Evolutionary conservation across 2,329 filamentous ascomycete genomes (phyloP).

Genomic region (Septoria petroselini): DNA sequence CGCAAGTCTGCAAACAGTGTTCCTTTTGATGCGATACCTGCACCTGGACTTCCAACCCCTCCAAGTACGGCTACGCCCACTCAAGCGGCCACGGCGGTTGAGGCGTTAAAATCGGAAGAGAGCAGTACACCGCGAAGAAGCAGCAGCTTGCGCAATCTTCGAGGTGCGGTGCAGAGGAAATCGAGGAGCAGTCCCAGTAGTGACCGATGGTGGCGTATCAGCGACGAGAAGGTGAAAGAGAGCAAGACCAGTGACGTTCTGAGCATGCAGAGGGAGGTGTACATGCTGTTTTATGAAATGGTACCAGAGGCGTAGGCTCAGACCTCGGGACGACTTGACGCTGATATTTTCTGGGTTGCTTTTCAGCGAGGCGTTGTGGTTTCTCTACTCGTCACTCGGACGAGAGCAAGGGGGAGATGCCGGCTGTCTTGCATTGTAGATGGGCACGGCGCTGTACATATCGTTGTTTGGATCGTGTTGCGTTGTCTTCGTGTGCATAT

Average conservation of each 20-base stretch:
- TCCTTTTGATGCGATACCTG: constrained; percentile 32
- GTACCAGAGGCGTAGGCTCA: constrained; percentile 43
- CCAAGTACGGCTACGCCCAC: constrained; percentile 12
- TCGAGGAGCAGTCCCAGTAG: constrained; percentile 51
- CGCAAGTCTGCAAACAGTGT: constrained; percentile 20
- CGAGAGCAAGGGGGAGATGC: background rate
- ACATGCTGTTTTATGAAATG: constrained; percentile 92
- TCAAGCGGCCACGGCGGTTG: background rate
- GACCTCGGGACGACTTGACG: too few species aligned
- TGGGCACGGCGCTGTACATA: too few species aligned
- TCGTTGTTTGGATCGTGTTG: too few species aligned
- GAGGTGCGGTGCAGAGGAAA: constrained; percentile 19
- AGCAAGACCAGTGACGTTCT: constrained; percentile 88
- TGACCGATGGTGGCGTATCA: constrained; percentile 95
- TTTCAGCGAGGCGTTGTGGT: background rate
- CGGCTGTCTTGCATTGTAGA: too few species aligned
- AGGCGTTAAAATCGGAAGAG: constrained; percentile 9
- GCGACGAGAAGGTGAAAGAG: constrained; percentile 94
- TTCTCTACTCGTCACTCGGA: background rate
- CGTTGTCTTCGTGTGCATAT: too few species aligned
- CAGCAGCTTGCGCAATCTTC: constrained; percentile 8
- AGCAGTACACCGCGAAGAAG: constrained; percentile 1
- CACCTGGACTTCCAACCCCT: constrained; percentile 30
- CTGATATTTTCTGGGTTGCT: background rate
- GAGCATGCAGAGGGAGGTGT: constrained; percentile 92